Conservation (phyloP, 1,139 yeast genomes). For the Kodamaea fungicola region DNA sequence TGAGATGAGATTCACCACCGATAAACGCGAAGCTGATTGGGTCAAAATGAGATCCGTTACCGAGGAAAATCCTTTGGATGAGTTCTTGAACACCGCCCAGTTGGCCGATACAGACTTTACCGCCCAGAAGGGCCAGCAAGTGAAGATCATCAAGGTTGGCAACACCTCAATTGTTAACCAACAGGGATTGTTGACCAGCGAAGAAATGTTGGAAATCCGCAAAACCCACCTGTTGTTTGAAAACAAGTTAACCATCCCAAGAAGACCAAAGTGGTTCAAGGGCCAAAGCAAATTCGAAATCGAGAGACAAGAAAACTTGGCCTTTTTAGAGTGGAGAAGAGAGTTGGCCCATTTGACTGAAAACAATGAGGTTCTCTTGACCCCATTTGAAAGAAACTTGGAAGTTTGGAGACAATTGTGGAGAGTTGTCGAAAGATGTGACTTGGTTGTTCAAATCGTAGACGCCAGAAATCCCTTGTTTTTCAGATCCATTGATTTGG, state of each 20-base stretch:
- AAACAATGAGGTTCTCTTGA: slow-evolving; percentile 73
- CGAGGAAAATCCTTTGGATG: slow-evolving; percentile 91
- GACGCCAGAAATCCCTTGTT: slow-evolving; percentile 94
- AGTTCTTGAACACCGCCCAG: slow-evolving; percentile 90
- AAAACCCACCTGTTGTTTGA: slow-evolving; percentile 71
- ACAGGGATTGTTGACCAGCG: slow-evolving; percentile 55
- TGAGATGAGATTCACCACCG: slow-evolving; percentile 79
- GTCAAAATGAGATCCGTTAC: slow-evolving; percentile 90
- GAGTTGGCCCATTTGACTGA: slow-evolving; percentile 83
- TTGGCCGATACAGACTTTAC: slow-evolving; percentile 95
- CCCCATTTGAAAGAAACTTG: slow-evolving; percentile 95
- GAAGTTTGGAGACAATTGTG: slow-evolving; percentile 99
- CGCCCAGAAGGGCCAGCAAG: slow-evolving; percentile 82
- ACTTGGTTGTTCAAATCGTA: slow-evolving; percentile 92
- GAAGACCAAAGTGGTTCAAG: slow-evolving; percentile 84
- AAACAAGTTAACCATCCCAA: slow-evolving; percentile 84
- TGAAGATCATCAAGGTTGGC: slow-evolving; percentile 78
- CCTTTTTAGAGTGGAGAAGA: slow-evolving; percentile 93
- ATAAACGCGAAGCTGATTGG: slow-evolving; percentile 82
- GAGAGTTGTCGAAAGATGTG: slow-evolving; percentile 97
- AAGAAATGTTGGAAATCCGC: slow-evolving; percentile 62
- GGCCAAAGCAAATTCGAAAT: slow-evolving; percentile 71
- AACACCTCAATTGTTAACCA: slow-evolving; percentile 49
- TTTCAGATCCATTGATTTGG: slow-evolving; percentile 88
- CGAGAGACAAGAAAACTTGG: slow-evolving; percentile 84